Evolutionary conservation across 1,284 basidiomycete genomes (phyloP), one percentile per base, ranked within the genome.

Genomic region (Puccinia triticina): DNA sequence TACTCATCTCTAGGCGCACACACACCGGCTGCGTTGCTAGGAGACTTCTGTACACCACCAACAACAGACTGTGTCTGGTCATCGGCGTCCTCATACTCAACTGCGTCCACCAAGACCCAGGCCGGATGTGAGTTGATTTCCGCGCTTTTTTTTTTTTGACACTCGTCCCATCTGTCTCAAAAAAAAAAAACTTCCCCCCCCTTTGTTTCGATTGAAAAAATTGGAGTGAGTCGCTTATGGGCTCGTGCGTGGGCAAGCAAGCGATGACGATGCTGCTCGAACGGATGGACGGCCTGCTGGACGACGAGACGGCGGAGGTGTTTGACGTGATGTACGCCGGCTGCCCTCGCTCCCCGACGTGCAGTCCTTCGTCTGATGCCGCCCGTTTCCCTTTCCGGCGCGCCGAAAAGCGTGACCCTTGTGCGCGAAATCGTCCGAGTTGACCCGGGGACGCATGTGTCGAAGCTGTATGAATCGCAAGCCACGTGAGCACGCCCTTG

Each of bases 381-480:
- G n/a, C n/a, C n/a, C n/a, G n/a, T n/a, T n/a, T n/a, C n/a, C n/a
- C n/a, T n/a, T n/a, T n/a, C n/a, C n/a, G n/a, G n/a, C n/a, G n/a
- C n/a, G n/a, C n/a, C n/a, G n/a, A 21, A 53, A 76, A 76, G 74
- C 16, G 74, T 76, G 2, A 61, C 61, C 2, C 37, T 76, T 18
- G 57, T 76, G 18, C 55, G 74, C 26, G 40, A 76, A 76, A 46
- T 76, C 61, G 29, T 76, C 21, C 11, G n/a, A 29, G 3, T 43
- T n/a, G 74, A 59, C 10, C 55, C 74, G 26, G 14, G 14, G 8
- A 23, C 74, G 3, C 34, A 76, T 34, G 55, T 59, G 0, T 37
- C 74, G n/a, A 46, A 43, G 18, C 37, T 76, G 14, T 76, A 76
- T 37, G 10, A 76, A 1, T 76, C 74, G 26, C 74, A 76, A 76